Percentiles rank a stretch among this genome's conserved stretches.
phyloP scores from a whole-genome alignment of 2,329 filamentous ascomycete genomes.

The Arthrobotrys iridis region DNA sequence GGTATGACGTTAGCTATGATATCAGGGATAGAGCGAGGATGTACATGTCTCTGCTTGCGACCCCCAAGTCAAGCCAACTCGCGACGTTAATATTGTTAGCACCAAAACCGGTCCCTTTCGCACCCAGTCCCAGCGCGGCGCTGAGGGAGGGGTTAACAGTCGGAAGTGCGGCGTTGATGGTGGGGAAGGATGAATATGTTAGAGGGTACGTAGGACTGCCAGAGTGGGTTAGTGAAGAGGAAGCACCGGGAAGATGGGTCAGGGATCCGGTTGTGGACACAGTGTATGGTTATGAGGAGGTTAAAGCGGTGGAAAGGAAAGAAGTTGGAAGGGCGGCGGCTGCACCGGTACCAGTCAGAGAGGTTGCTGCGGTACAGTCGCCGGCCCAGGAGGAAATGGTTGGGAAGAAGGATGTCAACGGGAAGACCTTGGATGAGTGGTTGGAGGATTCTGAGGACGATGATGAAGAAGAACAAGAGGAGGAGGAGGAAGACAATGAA shows the following conservation, averaged over 20 bases:
- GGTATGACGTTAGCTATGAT: conserved; percentile 95
- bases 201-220: conserved; percentile 82
- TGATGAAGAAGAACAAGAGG: conserved; percentile 67
- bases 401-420: conserved; percentile 66
- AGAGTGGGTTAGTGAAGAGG: conserved; percentile 81
- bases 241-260: conserved; percentile 70
- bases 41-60: conserved; percentile 82
- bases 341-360: conserved; percentile 66
- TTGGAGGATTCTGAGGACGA: conserved; percentile 73
- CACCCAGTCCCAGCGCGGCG: conserved; percentile 83
- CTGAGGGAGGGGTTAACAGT: conserved; percentile 79
- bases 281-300: conserved; percentile 61
- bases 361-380: conserved; percentile 58
- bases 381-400: conserved; percentile 58
- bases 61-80: conserved; percentile 76
- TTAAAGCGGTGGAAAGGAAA: conserved; percentile 58
- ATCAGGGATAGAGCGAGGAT: conserved; percentile 89
- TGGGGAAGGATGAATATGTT: conserved; percentile 67
- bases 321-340: conserved; percentile 65
- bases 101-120: conserved; percentile 91
- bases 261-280: conserved; percentile 70
- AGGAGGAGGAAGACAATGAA: conserved; percentile 65
- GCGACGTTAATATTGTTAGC: conserved; percentile 90
- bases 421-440: conserved; percentile 93
- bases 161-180: conserved; percentile 84